Evolutionary conservation across 352 stramenopile species (phyloP).

Genomic region (Phytophthora pluvialis): DNA sequence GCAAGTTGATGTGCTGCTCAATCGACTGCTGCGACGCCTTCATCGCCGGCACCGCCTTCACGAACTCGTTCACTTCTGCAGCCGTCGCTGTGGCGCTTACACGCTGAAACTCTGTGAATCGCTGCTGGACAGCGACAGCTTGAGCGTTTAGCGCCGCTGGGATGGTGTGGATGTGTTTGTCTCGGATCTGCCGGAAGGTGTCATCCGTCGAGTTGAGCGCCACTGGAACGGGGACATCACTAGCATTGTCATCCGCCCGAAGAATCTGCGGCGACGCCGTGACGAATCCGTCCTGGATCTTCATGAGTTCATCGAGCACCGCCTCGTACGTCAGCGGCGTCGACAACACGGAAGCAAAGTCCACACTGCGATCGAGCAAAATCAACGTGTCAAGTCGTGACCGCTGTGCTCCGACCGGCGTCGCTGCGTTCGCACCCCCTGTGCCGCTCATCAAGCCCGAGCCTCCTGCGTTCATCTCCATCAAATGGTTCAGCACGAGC

Average conservation of each 20-base stretch:
- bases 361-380: slow-evolving; percentile 72
- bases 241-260: slow-evolving; percentile 41
- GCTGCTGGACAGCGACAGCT: slow-evolving; percentile 56
- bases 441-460: slow-evolving; percentile 23
- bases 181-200: slow-evolving; percentile 65
- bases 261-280: slow-evolving; percentile 46
- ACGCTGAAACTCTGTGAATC: slow-evolving; percentile 61
- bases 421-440: background rate
- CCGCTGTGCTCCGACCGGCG: background rate
- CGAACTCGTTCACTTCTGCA: slow-evolving; percentile 73
- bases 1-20: slow-evolving; percentile 66
- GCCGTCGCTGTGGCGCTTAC: slow-evolving; percentile 50
- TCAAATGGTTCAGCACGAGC: slow-evolving; percentile 68
- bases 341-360: slow-evolving; percentile 72
- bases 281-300: slow-evolving; percentile 69
- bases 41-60: slow-evolving; percentile 70
- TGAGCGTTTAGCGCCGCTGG: slow-evolving; percentile 52
- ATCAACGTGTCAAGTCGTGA: slow-evolving; percentile 65
- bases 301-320: slow-evolving; percentile 66
- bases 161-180: slow-evolving; percentile 69
- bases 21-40: slow-evolving; percentile 61
- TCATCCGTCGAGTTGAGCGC: slow-evolving; percentile 67
- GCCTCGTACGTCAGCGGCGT: slow-evolving; percentile 79
- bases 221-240: slow-evolving; percentile 38
- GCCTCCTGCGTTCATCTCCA: slow-evolving; percentile 49